These are phyloP conservation scores for Gossypium australe DNA, from an alignment of 345 rosid species.

Conservation along the genomic window DNA sequence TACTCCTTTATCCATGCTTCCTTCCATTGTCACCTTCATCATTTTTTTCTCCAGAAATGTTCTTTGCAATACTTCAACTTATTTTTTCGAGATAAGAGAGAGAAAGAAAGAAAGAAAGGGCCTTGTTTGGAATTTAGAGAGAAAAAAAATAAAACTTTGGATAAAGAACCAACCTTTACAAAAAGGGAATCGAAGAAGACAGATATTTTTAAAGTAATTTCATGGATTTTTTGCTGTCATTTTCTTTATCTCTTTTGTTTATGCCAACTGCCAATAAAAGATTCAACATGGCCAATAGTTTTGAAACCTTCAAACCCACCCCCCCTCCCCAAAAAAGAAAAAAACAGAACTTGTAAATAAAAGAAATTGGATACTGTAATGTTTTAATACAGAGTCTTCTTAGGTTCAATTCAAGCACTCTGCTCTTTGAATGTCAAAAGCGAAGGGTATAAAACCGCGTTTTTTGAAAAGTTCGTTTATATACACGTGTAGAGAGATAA, in stretches of 20 bases:
- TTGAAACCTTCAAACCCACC: constrained; percentile 43
- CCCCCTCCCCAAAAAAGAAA: not conserved
- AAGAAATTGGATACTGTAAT: not conserved
- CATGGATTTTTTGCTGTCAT: constrained; percentile 23
- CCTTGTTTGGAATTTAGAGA: constrained; percentile 3
- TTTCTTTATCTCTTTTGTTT: constrained; percentile 12
- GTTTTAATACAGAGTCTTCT: not conserved
- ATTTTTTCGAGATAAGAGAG: constrained; percentile 11
- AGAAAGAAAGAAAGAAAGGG: constrained; percentile 10
- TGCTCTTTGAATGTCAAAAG: not conserved
- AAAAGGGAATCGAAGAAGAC: constrained; percentile 11
- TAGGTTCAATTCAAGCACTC: not conserved
- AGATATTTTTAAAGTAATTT: constrained; percentile 14
- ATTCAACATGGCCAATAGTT: constrained; percentile 9
- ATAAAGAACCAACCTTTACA: constrained; percentile 6
- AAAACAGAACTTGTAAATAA: not conserved
- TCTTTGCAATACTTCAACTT: not conserved
- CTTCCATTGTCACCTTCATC: constrained; percentile 69
- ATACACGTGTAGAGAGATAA: not conserved
- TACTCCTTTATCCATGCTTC: constrained; percentile 66
- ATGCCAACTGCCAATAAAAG: constrained; percentile 5
- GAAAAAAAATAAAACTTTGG: constrained; percentile 12
- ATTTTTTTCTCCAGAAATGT: constrained; percentile 17
- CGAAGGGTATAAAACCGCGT: not conserved
- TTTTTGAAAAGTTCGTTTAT: not conserved